Evolutionary conservation across 2,329 filamentous ascomycete genomes (phyloP), one percentile per base, ranked within the genome.

Genomic region (Thielaviopsis ethacetica): DNA sequence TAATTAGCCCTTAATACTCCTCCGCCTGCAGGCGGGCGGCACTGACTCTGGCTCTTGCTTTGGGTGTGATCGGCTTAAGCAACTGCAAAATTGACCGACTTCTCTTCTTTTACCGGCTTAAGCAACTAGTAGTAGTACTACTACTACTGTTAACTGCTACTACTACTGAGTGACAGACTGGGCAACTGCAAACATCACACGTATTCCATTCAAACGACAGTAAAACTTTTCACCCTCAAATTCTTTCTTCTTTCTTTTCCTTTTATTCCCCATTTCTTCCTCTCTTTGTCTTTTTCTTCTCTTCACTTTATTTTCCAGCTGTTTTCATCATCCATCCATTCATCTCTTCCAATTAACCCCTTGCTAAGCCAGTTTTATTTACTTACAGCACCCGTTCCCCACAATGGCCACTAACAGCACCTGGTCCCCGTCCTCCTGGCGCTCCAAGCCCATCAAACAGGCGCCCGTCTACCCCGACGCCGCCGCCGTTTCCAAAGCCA

Each of bases 381-480:
- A 56, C n/a, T 30, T 30, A 21, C 54, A 24, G 12, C 5, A 3
- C 38, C 38, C 54, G 17, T 44, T 44, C 38, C 17, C 21, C 49
- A 24, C 21, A 17, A 41, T 54, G 34, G 34, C 53, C 53, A 19
- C 19, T 13, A 24, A 22, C 44, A 15, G n/a, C 19, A 58, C 61
- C 61, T 86, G 83, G 82, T 71, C 75, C 12, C 83, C 81, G 7
- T 73, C 75, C 67, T 86, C 87, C 51, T 93, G 88, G 88, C 79
- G 83, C 65, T 76, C 79, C 59, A 90, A 88, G 70, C 86, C 86
- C 49, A 86, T 91, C 71, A 87, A 87, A 70, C 88, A 93, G 70
- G 75, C 80, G 13, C 85, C 88, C 27, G 72, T 77, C 41, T 91
- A 91, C 68, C 77, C 81, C 2, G 82, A 90, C 66, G 69, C 75